Evolutionary conservation across 495 filamentous ascomycete species (phyloP), one percentile per base, ranked within the genome.

Genomic region (Hypoxylon trugodes): DNA sequence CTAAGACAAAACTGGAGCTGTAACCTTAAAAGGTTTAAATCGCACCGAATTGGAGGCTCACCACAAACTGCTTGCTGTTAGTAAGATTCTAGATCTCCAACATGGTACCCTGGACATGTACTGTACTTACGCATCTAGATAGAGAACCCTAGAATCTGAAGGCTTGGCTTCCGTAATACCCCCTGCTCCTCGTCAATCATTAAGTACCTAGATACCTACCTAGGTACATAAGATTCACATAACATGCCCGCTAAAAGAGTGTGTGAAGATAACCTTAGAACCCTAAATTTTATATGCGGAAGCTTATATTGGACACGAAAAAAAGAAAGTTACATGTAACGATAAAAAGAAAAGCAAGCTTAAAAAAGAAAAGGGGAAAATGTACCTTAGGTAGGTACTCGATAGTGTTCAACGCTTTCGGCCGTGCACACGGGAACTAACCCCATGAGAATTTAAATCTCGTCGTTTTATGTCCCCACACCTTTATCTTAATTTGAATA

Each of bases 1-100:
- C 61, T 55, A 59, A 19, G 61, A 59, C 55, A 21, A 8, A 28
- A 65, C 33, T 59, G 61, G 54, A 65, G 61, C 38, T 50, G 35
- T 28, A 42, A 54, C 32, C n/a, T 35, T 35, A 6, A 6, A 10
- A 13, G 25, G 33, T 52, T 35, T 6, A 22, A 45, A 48, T 65
- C 54, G 33, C 41, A 26, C 47, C 47, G 54, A 65, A 41, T 52
- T 64, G 36, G 30, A 46, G 21, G 25, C 16, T 43, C 53, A n/a
- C n/a, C n/a, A n/a, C n/a, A n/a, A n/a, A n/a, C n/a, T n/a, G n/a
- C n/a, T 18, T 58, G 10, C 45, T 6, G 25, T 32, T 7, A 13
- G 10, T 24, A 16, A 59, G 46, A 57, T 46, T 56, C 52, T 25
- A 60, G 57, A 52, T 46, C 47, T 52, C 13, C 38, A 19, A n/a